Evolutionary conservation across 140 eudicot genomes (phyloP).

Genomic region (Senecio squalidus): DNA sequence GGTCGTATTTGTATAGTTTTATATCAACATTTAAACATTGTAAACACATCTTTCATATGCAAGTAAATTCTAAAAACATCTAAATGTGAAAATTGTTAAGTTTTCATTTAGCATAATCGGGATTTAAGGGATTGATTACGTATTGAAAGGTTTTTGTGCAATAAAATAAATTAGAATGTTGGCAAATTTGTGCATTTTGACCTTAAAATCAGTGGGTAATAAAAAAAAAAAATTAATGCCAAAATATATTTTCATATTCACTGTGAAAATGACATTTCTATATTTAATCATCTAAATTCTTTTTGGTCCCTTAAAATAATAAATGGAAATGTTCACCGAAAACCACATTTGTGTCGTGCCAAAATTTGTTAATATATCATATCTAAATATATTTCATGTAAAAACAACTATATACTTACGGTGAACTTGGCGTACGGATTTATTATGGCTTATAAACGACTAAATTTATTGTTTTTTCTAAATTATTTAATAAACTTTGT

Average conservation of each 20-base stretch:
- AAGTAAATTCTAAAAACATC: no score
- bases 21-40: no score
- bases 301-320: constrained; percentile 4
- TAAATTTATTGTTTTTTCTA: neutral
- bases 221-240: neutral
- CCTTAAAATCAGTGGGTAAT: neutral
- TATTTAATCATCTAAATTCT: constrained; percentile 16
- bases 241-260: constrained; percentile 5
- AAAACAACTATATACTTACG: neutral
- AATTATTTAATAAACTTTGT: neutral
- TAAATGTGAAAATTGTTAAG: no score
- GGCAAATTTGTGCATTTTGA: neutral
- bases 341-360: constrained; percentile 10
- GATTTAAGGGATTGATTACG: no score
- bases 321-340: constrained; percentile 21
- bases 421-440: neutral
- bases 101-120: no score
- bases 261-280: constrained; percentile 18
- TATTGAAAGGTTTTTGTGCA: neutral
- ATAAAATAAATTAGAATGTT: neutral
- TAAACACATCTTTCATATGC: no score
- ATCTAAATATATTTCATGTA: neutral
- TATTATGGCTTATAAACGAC: neutral
- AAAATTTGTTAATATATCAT: constrained; percentile 6
- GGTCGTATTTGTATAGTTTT: no score